Conservation (phyloP, 2,329 filamentous ascomycete species). For the Hymenoscyphus fraxineus region DNA sequence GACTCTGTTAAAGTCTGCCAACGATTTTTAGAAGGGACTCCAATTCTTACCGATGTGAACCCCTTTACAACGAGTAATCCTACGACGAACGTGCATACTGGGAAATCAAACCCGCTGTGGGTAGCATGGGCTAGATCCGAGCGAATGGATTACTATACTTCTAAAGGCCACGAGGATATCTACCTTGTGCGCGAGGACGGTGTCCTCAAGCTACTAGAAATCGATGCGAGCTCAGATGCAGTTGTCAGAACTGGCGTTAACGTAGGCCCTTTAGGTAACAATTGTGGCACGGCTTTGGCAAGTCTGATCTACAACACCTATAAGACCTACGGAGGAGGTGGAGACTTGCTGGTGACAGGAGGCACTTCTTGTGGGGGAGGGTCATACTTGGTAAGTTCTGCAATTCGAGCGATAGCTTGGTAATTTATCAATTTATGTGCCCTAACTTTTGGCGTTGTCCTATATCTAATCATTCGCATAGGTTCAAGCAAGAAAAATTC, state of each 20-base stretch:
- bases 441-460: neutral
- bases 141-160: conserved; percentile 55
- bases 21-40: conserved; percentile 49
- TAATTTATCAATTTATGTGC: neutral
- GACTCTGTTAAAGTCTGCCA: conserved; percentile 54
- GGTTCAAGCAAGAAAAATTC: conserved; percentile 52
- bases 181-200: conserved; percentile 90
- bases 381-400: conserved; percentile 49
- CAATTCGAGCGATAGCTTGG: neutral
- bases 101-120: conserved; percentile 59
- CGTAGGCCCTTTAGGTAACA: conserved; percentile 65
- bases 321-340: conserved; percentile 62
- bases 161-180: conserved; percentile 67
- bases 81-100: conserved; percentile 46
- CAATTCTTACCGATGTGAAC: conserved; percentile 40
- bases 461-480: conserved; percentile 30
- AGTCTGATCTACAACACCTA: conserved; percentile 46
- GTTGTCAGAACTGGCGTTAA: conserved; percentile 52
- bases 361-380: conserved; percentile 73
- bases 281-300: conserved; percentile 78
- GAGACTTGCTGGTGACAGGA: conserved; percentile 43
- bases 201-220: conserved; percentile 67
- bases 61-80: conserved; percentile 41
- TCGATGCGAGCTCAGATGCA: conserved; percentile 51
- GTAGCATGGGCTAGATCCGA: conserved; percentile 79